Base-by-base conservation (phyloP, 192 early-diverging fungal genomes). In the Rhizophlyctis rosea region DNA sequence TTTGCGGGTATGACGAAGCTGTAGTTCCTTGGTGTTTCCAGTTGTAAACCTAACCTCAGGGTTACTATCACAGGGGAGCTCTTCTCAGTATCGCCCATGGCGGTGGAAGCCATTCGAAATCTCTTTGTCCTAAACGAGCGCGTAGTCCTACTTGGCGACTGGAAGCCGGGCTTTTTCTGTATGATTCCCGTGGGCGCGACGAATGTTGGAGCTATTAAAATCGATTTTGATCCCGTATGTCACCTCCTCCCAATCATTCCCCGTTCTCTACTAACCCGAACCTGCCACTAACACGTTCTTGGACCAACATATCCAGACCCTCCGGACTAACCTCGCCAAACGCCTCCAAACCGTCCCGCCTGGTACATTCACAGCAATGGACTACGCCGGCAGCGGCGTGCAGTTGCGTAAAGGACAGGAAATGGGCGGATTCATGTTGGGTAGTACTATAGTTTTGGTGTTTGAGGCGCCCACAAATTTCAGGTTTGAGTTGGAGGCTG, bases 101-200 rank as follows among this genome's bases (percentile, higher is more conserved):
- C 97, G 71, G 90, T 91, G 3, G 83, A 81, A 31, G 75, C 85
- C 44, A 79, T 99, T 62, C 81, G 85, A 44, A 89, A 96, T 64
- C 68, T 99, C 58, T 99, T 99, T 78, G 91, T 93, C 16, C 75
- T 98, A 44, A 99, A 99, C 73, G 97, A 99, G 74, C 87, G 97
- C 28, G 93, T 99, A 4, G 91, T 89, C 0, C 70, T 99, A 58
- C 57, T 96, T 34, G 97, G 97, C 34, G 81, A 87, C 61, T 98
- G 95, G 97, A 77, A 79, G 51, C 79, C 94, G 69, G 95, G 95
- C 18, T 93, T 95, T 72, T 98, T 99, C 69, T 88, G 90, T 0
- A 94, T 96, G 92, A 87, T 93, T 32, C 91, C 95, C 0, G 95
- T 99, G 2, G 97, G 93, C 0, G 95, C 97, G 0, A 99, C 97